phyloP scores from a whole-genome alignment of 2,329 filamentous ascomycete species.

The Phaeoacremonium minimum region DNA sequence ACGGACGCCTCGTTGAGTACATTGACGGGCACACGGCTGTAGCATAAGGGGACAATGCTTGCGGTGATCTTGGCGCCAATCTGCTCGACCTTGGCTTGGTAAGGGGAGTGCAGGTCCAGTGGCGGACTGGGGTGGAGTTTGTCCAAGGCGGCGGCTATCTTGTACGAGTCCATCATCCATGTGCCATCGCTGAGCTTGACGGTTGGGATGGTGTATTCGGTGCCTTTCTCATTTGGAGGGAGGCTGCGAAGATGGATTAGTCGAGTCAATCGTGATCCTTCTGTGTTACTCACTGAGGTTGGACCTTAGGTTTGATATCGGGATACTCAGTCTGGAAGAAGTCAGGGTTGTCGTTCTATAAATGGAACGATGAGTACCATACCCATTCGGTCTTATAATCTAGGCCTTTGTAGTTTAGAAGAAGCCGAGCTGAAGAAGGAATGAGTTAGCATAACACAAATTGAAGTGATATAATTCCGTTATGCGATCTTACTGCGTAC shows the following conservation, averaged over 20 bases:
- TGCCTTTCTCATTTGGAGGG: conserved; percentile 37
- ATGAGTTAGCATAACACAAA: neutral
- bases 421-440: neutral
- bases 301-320: conserved; percentile 52
- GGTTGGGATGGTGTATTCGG: conserved; percentile 46
- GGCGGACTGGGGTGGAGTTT: conserved; percentile 49
- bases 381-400: conserved; percentile 66
- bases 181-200: conserved; percentile 48
- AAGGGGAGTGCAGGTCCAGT: conserved; percentile 49
- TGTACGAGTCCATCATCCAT: conserved; percentile 58
- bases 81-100: conserved; percentile 35
- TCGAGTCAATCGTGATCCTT: neutral
- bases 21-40: conserved; percentile 41
- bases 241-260: conserved; percentile 20
- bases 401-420: conserved; percentile 64
- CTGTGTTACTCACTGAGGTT: conserved; percentile 30
- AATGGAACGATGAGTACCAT: conserved; percentile 1
- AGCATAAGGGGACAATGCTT: conserved; percentile 30
- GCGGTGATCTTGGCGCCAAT: conserved; percentile 23
- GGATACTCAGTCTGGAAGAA: conserved; percentile 55
- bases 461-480: neutral
- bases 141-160: conserved; percentile 57
- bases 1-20: conserved; percentile 44
- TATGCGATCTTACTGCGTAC: neutral
- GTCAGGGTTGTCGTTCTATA: neutral